phyloP scores from a whole-genome alignment of 164 flowering plant genomes.

The Umbilicus rupestris region DNA sequence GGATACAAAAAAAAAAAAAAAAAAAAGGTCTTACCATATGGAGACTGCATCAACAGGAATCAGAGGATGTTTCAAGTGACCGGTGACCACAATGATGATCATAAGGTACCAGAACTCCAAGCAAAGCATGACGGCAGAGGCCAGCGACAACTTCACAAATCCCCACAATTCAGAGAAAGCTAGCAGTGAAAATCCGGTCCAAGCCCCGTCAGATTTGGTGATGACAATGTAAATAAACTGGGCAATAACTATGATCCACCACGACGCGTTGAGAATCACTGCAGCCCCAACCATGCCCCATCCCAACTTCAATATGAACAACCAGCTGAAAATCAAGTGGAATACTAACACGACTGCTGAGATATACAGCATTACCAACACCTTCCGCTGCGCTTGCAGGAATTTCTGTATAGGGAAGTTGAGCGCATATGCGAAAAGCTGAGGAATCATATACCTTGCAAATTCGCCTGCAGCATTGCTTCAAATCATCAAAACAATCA shows the following conservation, averaged over 20 bases:
- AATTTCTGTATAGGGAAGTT: slow-evolving; percentile 60
- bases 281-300: slow-evolving; percentile 58
- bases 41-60: slow-evolving; percentile 58
- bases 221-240: slow-evolving; percentile 49
- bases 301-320: slow-evolving; percentile 34
- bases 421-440: slow-evolving; percentile 47
- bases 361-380: slow-evolving; percentile 39
- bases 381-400: slow-evolving; percentile 54
- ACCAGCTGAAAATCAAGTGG: slow-evolving; percentile 48
- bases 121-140: slow-evolving; percentile 67
- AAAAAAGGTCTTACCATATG: slow-evolving; percentile 28
- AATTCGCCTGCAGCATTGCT: slow-evolving; percentile 31
- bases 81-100: slow-evolving; percentile 43
- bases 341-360: slow-evolving; percentile 33
- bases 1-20: not conserved
- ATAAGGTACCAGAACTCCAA: slow-evolving; percentile 67
- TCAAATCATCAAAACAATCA: not conserved
- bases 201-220: slow-evolving; percentile 47
- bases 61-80: slow-evolving; percentile 36
- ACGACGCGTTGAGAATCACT: slow-evolving; percentile 33
- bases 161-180: slow-evolving; percentile 49
- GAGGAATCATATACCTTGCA: slow-evolving; percentile 57
- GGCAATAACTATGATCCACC: slow-evolving; percentile 45
- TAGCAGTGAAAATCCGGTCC: slow-evolving; percentile 54
- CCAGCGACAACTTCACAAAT: slow-evolving; percentile 54